Conservation (phyloP, 306 rosid species). For the Ormosia emarginata region DNA sequence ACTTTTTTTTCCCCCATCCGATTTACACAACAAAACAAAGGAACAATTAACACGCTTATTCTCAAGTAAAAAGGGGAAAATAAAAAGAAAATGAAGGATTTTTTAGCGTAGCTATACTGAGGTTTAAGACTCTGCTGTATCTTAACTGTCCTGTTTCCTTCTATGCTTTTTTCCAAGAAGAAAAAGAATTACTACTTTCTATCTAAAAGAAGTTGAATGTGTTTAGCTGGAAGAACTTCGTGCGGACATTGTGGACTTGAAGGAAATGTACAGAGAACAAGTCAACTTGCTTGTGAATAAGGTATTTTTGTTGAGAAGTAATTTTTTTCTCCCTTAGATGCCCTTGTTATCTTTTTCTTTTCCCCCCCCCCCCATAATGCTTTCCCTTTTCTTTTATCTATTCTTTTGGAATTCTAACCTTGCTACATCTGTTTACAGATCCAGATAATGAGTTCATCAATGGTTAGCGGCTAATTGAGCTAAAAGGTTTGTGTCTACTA, state of each 20-base stretch:
- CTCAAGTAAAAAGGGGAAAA: background rate
- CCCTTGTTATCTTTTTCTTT: background rate
- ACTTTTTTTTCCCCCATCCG: background rate
- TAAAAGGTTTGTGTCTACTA: constrained; percentile 7
- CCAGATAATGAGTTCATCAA: constrained; percentile 36
- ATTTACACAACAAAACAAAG: background rate
- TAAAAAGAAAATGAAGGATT: background rate
- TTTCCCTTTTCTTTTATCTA: background rate
- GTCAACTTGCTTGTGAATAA: constrained; percentile 91
- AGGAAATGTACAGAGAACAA: constrained; percentile 99
- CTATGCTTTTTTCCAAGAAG: background rate
- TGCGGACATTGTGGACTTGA: constrained; percentile 93
- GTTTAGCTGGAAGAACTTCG: constrained; percentile 98
- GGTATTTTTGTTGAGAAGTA: constrained; percentile 42
- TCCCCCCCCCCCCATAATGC: background rate
- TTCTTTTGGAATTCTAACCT: constrained; percentile 6
- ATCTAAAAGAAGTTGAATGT: constrained; percentile 34
- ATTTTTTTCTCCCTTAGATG: background rate
- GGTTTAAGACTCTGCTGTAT: background rate
- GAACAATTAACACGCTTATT: background rate
- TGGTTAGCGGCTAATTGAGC: constrained; percentile 16
- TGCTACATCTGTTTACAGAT: constrained; percentile 25
- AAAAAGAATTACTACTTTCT: constrained; percentile 11
- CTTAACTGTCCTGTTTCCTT: background rate
- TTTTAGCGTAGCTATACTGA: background rate